Evolutionary conservation across 345 rosid species (phyloP), one percentile per base, ranked within the genome.

Genomic region (Citrus australasica): DNA sequence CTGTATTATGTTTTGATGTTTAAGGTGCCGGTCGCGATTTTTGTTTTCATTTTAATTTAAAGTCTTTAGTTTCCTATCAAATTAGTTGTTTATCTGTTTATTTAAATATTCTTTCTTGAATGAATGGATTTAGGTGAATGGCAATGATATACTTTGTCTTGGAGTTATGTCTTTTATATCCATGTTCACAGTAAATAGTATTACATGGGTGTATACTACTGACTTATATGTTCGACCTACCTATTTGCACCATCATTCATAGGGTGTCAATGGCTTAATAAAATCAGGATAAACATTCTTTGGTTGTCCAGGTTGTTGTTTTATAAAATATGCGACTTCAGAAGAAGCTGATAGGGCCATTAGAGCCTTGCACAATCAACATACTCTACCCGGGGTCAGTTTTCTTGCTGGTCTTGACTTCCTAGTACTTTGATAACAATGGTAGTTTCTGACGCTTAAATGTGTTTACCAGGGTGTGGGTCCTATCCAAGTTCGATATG

Each of bases 271-370:
- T 83, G 76, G 76, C 75, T 83, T 73, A 68, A 80, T 77, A 76
- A 82, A 76, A 78, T 85, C 75, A 85, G 88, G 84, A 85, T 77
- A 81, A 83, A 87, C 73, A 76, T 76, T 70, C 79, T 81, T 78
- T 80, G 78, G 82, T 80, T 81, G 76, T 88, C 93, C 98, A 96
- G 99, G 99, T 70, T 96, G 98, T 86, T 94, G 99, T 90, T 96
- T 96, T 87, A 90, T 96, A 79, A 96, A 96, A 87, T 96, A 91
- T 90, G 92, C 97, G 70, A 88, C 97, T 76, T 84, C 92, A 55
- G 97, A 87, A 81, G 99, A 90, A 85, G 99, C 99, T 28, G 97
- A 96, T 83, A 90, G 92, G 87, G 99, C 99, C 71, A 96, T 94
- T 82, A 89, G 90, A 90, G 97, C 94, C 83, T 88, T 96, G 85